Base-by-base conservation (phyloP, 768 basidiomycete species). In the Phlegmacium glaucopus region DNA sequence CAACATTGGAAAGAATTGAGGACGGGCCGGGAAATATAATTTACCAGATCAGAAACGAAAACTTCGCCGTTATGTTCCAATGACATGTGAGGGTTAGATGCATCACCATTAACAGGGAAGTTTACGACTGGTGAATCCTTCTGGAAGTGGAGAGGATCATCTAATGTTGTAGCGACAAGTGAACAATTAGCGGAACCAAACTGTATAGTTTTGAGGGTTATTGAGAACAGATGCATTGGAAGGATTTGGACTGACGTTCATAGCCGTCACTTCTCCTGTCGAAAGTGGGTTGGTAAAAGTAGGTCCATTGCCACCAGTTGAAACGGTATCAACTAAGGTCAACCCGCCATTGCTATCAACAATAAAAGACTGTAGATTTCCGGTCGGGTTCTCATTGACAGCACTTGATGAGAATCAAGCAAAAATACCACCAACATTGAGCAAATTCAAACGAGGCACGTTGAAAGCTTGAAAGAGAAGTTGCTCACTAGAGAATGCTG, bases 41-140 rank as follows among this genome's bases (percentile, higher is more conserved):
- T 44, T 45, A 80, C 81, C 49, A 85, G 68, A 61, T 83, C 84
- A 9, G 83, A 74, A 11, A 85, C 69, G 51, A 86, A 72, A 13
- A 85, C 61, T 53, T 85, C 83, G 1, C 54, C 58, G 7, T 69
- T 70, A 49, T 74, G 63, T 57, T 82, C 70, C 26, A 80, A 62
- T 9, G 76, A 71, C 81, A 81, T 82, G 62, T 85, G 83, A 7
- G 83, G 82, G 60, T 82, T 77, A 3, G 80, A 79, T 17, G 62
- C 61, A 5, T 62, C 65, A 2, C 61, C 65, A 9, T 74, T 67
- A 0, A 69, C 65, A 12, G 80, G 75, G 61, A 84, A 82, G 1
- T 71, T 64, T 57, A 78, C 73, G 1, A 72, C 56, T 3, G 68
- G 61, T 9, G 70, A 68, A n/a, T 61, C 57, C 36, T 44, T 61